phyloP scores from a whole-genome alignment of 2,329 filamentous ascomycete genomes.

The Cladosporium cucumerinum region DNA sequence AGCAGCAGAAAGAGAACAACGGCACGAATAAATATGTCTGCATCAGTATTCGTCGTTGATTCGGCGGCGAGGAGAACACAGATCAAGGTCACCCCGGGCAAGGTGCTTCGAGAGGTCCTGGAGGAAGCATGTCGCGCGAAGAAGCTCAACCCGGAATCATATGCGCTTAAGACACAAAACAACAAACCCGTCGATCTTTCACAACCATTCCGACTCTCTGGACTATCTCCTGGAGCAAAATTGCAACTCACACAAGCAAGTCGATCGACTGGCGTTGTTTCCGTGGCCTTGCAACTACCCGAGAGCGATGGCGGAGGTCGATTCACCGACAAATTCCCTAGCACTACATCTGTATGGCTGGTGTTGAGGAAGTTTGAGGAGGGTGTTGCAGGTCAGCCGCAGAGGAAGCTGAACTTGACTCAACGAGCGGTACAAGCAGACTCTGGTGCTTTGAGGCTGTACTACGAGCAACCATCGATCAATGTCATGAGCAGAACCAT shows the following conservation, averaged over 20 bases:
- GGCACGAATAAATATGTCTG: conserved; percentile 60
- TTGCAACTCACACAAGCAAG: conserved; percentile 87
- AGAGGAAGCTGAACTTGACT: conserved; percentile 72
- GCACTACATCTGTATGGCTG: conserved; percentile 84
- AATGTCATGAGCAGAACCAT: conserved; percentile 80
- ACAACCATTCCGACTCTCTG: conserved; percentile 75
- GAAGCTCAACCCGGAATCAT: conserved; percentile 67
- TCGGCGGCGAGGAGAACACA: conserved; percentile 71
- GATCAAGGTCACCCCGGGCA: conserved; percentile 79
- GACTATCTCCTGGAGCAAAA: conserved; percentile 80
- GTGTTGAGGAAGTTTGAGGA: conserved; percentile 87
- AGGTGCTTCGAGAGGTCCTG: conserved; percentile 78
- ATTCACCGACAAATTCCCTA: conserved; percentile 80
- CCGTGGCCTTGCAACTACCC: conserved; percentile 83
- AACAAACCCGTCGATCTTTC: conserved; percentile 85
- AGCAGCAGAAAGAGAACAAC: conserved; percentile 3
- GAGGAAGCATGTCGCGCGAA: conserved; percentile 85
- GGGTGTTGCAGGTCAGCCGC: conserved; percentile 52
- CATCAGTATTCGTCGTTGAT: conserved; percentile 84
- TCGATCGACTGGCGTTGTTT: conserved; percentile 79
- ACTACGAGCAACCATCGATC: conserved; percentile 82
- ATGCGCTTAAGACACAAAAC: conserved; percentile 81
- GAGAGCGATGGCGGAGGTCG: conserved; percentile 68
- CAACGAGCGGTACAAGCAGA: conserved; percentile 69
- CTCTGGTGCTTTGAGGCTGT: conserved; percentile 66